phyloP scores from a whole-genome alignment of 2,329 filamentous ascomycete genomes.

The Verticillium nubilum region DNA sequence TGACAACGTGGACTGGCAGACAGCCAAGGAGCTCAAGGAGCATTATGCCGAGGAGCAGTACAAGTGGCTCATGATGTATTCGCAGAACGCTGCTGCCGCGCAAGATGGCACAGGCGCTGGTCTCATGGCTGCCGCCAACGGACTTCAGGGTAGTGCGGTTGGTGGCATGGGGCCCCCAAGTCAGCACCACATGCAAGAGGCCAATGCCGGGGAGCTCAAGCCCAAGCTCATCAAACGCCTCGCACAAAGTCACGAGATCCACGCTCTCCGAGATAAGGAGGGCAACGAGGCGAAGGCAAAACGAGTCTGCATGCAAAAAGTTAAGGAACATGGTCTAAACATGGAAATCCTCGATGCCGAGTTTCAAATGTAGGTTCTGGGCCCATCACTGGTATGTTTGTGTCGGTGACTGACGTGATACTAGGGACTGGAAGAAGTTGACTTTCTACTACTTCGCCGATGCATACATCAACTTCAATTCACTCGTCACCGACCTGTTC shows the following conservation, averaged over 20 bases:
- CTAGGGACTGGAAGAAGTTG: constrained; percentile 95
- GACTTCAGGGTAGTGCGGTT: constrained; percentile 63
- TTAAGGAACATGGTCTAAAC: constrained; percentile 85
- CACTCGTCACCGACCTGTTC: constrained; percentile 92
- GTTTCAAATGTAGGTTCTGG: constrained; percentile 83
- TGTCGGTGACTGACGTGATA: not conserved
- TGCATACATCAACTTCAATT: constrained; percentile 98
- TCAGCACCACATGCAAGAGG: constrained; percentile 68
- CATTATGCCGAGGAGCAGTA: constrained; percentile 94
- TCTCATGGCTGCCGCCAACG: constrained; percentile 57
- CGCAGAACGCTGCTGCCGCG: constrained; percentile 63
- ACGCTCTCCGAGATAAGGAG: constrained; percentile 88
- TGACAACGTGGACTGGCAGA: constrained; percentile 81
- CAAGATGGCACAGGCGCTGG: constrained; percentile 57
- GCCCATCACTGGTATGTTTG: not conserved
- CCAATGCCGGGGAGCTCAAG: constrained; percentile 71
- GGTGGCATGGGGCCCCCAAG: constrained; percentile 73
- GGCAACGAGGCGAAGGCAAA: constrained; percentile 97
- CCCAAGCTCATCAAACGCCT: constrained; percentile 96
- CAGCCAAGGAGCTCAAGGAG: constrained; percentile 84
- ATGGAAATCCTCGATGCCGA: constrained; percentile 99
- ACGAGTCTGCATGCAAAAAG: constrained; percentile 92
- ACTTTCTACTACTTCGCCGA: constrained; percentile 99
- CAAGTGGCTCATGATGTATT: constrained; percentile 99
- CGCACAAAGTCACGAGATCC: constrained; percentile 85